Conservation (phyloP, 2,329 filamentous ascomycete genomes). For the Ceratocystis variospora region DNA sequence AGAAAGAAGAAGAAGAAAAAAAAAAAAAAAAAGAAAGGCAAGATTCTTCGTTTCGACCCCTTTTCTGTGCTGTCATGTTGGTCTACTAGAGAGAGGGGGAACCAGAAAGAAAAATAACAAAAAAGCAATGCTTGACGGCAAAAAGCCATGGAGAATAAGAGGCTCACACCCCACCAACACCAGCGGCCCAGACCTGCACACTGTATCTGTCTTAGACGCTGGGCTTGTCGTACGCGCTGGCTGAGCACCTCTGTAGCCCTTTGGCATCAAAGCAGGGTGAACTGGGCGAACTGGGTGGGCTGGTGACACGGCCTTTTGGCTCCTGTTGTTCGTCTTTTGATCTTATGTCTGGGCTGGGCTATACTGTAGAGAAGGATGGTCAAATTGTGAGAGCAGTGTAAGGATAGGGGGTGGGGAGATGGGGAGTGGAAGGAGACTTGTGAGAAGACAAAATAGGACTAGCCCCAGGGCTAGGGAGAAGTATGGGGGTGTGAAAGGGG, state of each 20-base stretch:
- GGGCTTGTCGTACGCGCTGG: too few relatives aligned
- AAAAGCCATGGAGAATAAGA: background rate
- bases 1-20: background rate
- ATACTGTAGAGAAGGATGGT: background rate
- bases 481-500: background rate
- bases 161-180: too few relatives aligned
- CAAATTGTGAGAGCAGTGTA: background rate
- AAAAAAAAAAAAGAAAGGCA: background rate
- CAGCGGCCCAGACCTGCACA: too few relatives aligned
- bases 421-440: background rate
- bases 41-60: background rate
- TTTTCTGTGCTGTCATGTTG: background rate
- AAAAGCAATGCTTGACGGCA: background rate
- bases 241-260: too few relatives aligned
- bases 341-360: too few relatives aligned
- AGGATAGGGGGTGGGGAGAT: background rate
- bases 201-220: background rate
- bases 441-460: background rate
- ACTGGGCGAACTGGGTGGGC: background rate
- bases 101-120: background rate
- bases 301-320: background rate
- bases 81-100: background rate
- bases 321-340: too few relatives aligned
- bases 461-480: background rate
- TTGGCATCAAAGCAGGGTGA: too few relatives aligned